A percentile compares a stretch with the other conserved stretches of the same genome.
Evolutionary conservation across 495 filamentous ascomycete genomes (phyloP).

Genomic region (Cladorrhinum samala): DNA sequence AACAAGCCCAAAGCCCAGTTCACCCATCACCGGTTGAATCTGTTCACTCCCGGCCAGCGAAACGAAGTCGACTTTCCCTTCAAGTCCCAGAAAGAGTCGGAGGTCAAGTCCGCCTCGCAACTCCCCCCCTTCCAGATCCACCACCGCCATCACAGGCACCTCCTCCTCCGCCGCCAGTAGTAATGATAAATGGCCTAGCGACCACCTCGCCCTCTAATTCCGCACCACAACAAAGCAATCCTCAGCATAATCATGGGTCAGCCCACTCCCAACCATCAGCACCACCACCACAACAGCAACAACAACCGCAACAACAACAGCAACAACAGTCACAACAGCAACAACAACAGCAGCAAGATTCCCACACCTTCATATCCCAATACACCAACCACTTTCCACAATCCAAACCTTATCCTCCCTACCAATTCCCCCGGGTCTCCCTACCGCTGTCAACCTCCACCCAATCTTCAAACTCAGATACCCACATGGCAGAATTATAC

Average conservation of each 20-base stretch:
- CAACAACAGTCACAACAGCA: constrained; percentile 7
- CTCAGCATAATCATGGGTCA: neutral
- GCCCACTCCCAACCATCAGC: neutral
- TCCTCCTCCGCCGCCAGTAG: constrained; percentile 28
- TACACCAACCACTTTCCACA: constrained; percentile 3
- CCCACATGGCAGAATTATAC: constrained; percentile 43
- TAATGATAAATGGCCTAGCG: constrained; percentile 61
- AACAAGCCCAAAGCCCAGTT: constrained; percentile 18
- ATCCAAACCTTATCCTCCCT: neutral
- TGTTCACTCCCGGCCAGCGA: constrained; percentile 27
- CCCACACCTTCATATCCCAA: constrained; percentile 3
- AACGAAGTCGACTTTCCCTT: constrained; percentile 59
- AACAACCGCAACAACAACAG: neutral
- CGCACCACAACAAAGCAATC: constrained; percentile 5
- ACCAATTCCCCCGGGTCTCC: neutral
- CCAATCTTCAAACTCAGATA: constrained; percentile 23
- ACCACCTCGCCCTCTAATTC: neutral
- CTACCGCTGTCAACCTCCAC: constrained; percentile 9
- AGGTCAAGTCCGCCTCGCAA: constrained; percentile 70
- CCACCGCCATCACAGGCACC: neutral
- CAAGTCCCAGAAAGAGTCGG: constrained; percentile 75
- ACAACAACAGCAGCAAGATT: neutral
- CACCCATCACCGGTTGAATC: constrained; percentile 22
- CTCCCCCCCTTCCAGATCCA: constrained; percentile 47
- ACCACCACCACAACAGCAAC: neutral